phyloP scores from a whole-genome alignment of 1,284 basidiomycete species.

The Jaminaea rosea region DNA sequence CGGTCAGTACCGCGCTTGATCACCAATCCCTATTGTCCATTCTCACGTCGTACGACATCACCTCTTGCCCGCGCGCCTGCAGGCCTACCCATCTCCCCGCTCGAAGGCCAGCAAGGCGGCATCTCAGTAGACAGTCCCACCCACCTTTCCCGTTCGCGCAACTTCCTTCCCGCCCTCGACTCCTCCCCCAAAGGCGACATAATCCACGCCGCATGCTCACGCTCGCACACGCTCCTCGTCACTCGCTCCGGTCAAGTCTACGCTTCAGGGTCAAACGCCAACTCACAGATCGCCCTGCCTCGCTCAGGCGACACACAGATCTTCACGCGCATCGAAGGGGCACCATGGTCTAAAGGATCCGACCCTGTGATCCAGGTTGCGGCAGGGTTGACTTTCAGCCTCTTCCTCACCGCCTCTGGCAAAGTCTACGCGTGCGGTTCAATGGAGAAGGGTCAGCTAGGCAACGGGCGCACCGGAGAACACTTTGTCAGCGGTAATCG shows the following conservation, averaged over 20 bases:
- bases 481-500: slow-evolving; percentile 75
- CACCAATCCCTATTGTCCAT: background rate
- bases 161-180: slow-evolving; percentile 50
- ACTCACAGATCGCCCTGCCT: slow-evolving; percentile 75
- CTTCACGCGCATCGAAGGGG: slow-evolving; percentile 59
- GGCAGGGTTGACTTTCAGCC: slow-evolving; percentile 72
- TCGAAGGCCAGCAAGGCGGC: slow-evolving; percentile 37
- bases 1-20: slow-evolving; percentile 17
- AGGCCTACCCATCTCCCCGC: background rate
- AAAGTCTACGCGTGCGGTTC: slow-evolving; percentile 81
- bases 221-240: slow-evolving; percentile 72
- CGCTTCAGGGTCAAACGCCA: slow-evolving; percentile 69
- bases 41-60: no score
- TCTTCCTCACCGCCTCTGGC: slow-evolving; percentile 69
- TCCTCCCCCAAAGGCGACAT: slow-evolving; percentile 59
- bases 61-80: background rate
- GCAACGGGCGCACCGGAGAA: slow-evolving; percentile 81
- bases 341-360: slow-evolving; percentile 51
- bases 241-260: slow-evolving; percentile 72
- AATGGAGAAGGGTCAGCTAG: slow-evolving; percentile 84
- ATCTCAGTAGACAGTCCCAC: slow-evolving; percentile 59
- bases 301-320: slow-evolving; percentile 54
- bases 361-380: slow-evolving; percentile 64
- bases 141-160: slow-evolving; percentile 42
- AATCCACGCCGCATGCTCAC: slow-evolving; percentile 70